Evolutionary conservation across 805 yeast species (phyloP).

Genomic region (Ogataea kodamae): DNA sequence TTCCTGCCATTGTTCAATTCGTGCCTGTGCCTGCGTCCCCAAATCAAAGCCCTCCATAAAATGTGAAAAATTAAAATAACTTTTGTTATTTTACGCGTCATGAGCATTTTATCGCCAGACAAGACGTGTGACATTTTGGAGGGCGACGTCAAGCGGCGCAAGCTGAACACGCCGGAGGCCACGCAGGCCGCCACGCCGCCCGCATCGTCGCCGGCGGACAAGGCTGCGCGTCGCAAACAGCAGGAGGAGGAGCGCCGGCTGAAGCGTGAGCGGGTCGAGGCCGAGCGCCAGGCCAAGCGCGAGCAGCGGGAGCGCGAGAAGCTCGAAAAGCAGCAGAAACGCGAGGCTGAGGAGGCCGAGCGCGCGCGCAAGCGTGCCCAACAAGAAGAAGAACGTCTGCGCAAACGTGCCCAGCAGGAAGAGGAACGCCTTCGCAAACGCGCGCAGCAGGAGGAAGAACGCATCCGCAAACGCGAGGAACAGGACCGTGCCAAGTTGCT

Average conservation of each 20-base stretch:
- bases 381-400: constrained; percentile 35
- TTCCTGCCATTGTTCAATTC: constrained; percentile 22
- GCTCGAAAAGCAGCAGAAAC: constrained; percentile 26
- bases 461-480: constrained; percentile 22
- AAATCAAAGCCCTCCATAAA: constrained; percentile 14
- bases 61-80: background rate
- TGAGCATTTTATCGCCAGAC: constrained; percentile 15
- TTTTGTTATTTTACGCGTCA: constrained; percentile 9
- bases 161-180: constrained; percentile 2
- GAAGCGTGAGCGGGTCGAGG: constrained; percentile 19
- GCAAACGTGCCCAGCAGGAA: constrained; percentile 34
- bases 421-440: constrained; percentile 22
- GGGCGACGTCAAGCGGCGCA: constrained; percentile 8
- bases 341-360: constrained; percentile 27
- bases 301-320: constrained; percentile 31
- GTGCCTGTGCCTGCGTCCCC: constrained; percentile 26
- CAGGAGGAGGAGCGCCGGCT: constrained; percentile 10
- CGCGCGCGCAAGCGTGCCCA: constrained; percentile 29
- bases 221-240: constrained; percentile 6
- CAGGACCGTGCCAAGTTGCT: constrained; percentile 18
- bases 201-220: constrained; percentile 7
- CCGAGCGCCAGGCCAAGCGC: constrained; percentile 22
- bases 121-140: constrained; percentile 15
- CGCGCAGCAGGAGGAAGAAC: constrained; percentile 17
- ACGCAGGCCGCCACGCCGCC: constrained; percentile 7